Evolutionary conservation across 2,329 filamentous ascomycete species (phyloP), one percentile per base, ranked within the genome.

Genomic region (Alternaria ventricosa): DNA sequence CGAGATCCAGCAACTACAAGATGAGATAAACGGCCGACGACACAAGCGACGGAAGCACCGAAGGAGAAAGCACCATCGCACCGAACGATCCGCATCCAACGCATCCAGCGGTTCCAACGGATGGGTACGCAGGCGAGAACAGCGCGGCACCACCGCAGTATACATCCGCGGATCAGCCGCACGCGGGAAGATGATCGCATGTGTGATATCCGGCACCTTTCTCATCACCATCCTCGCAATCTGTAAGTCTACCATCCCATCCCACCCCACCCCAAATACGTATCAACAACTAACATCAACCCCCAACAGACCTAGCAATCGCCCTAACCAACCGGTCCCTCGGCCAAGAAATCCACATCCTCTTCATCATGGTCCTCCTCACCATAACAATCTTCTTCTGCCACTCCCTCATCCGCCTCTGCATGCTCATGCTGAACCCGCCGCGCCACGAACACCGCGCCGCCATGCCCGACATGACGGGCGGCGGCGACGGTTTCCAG

Each of bases 351-450:
- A 90, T 96, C 74, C 92, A 93, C 72, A 88, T 96, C 63, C 84
- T 96, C 57, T 86, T 97, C 63, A 90, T 97, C 60, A 85, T 97
- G 57, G 85, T 94, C 67, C 90, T 96, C 61, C 81, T 96, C 55
- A 83, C 90, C 56, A 86, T 90, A 33, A 89, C 90, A 2, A 88
- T 95, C 68, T 89, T 96, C 80, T 96, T 97, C 84, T 91, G 89
- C 73, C 92, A 96, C 79, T 88, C 89, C 45, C 82, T 96, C 15
- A 87, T 96, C 61, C 89, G 92, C 18, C 84, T 96, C 5, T 90
- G 88, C 78, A 86, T 96, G 80, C 79, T 91, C 51, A 79, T 90
- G 13, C 80, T 89, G 58, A 85, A 84, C 36, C 84, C 84, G 5
- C 69, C 68, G 3, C 25, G 56, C 47, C 64, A 70, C 41, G 47